phyloP scores from a whole-genome alignment of 1,139 yeast species.

The Sugiyamaella neomexicana region DNA sequence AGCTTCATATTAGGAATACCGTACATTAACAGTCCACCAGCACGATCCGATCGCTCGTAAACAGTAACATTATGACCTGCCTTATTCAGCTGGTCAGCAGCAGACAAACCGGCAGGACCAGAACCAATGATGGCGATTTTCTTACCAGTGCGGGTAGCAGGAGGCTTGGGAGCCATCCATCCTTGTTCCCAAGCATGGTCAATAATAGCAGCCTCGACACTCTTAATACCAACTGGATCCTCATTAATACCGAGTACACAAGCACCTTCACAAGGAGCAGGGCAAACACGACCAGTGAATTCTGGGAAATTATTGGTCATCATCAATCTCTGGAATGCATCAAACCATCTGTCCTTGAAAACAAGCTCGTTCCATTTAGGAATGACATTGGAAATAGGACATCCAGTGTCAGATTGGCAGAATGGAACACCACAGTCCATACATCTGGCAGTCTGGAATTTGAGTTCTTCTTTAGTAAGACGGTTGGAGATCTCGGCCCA shows the following conservation, averaged over 20 bases:
- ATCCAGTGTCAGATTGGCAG: slow-evolving; percentile 97
- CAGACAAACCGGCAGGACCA: slow-evolving; percentile 95
- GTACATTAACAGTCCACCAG: slow-evolving; percentile 97
- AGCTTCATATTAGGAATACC: slow-evolving; percentile 99
- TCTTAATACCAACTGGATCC: slow-evolving; percentile 95
- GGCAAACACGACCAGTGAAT: slow-evolving; percentile 97
- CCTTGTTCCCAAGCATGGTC: slow-evolving; percentile 97
- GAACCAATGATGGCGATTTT: slow-evolving; percentile 87
- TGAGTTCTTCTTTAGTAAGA: slow-evolving; percentile 80
- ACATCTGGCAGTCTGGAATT: slow-evolving; percentile 95
- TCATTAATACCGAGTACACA: slow-evolving; percentile 93
- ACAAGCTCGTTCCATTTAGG: slow-evolving; percentile 98
- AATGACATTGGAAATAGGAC: slow-evolving; percentile 95
- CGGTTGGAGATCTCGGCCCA: slow-evolving; percentile 91
- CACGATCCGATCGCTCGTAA: slow-evolving; percentile 90
- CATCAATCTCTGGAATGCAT: slow-evolving; percentile 85
- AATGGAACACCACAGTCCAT: slow-evolving; percentile 99
- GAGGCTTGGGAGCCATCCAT: slow-evolving; percentile 88
- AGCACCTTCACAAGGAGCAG: slow-evolving; percentile 99
- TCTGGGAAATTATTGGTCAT: slow-evolving; percentile 99
- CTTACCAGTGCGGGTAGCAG: slow-evolving; percentile 78
- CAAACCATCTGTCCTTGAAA: slow-evolving; percentile 92
- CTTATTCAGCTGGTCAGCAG: slow-evolving; percentile 94
- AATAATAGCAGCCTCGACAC: slow-evolving; percentile 93
- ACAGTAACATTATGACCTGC: slow-evolving; percentile 94